phyloP scores from a whole-genome alignment of 208 protist genomes.

The Angomonas ambiguus region DNA sequence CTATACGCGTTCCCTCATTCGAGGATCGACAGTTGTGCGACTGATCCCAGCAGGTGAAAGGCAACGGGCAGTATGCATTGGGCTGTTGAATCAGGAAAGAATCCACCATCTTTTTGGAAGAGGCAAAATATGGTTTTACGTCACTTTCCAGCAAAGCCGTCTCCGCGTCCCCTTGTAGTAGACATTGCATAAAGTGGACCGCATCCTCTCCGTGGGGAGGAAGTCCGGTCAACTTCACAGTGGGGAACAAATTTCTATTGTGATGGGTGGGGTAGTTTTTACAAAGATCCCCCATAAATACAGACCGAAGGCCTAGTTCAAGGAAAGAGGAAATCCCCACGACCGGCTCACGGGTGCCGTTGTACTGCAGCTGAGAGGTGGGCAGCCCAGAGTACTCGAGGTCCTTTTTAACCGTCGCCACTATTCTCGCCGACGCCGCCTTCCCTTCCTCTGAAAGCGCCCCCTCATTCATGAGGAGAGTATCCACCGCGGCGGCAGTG shows the following conservation, averaged over 20 bases:
- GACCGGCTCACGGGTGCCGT: slow-evolving; percentile 19
- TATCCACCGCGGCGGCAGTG: slow-evolving; percentile 24
- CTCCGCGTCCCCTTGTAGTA: slow-evolving; percentile 28
- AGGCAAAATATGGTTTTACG: neutral
- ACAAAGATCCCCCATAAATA: slow-evolving; percentile 37
- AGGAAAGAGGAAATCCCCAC: slow-evolving; percentile 32
- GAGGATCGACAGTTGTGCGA: slow-evolving; percentile 73
- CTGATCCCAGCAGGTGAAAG: slow-evolving; percentile 91
- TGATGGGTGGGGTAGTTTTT: slow-evolving; percentile 26
- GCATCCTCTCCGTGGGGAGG: slow-evolving; percentile 64
- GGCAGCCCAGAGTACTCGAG: neutral
- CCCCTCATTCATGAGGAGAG: no score
- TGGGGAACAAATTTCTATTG: slow-evolving; percentile 61
- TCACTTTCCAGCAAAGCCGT: neutral
- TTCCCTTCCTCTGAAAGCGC: no score
- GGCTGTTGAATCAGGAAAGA: slow-evolving; percentile 29
- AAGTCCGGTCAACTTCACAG: slow-evolving; percentile 52
- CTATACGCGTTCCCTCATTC: slow-evolving; percentile 86
- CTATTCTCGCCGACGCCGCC: neutral
- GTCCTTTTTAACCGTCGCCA: neutral
- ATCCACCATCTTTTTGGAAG: slow-evolving; percentile 30
- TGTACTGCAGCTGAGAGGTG: slow-evolving; percentile 10
- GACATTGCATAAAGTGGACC: slow-evolving; percentile 44
- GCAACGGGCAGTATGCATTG: slow-evolving; percentile 46
- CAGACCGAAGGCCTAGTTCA: slow-evolving; percentile 39